Base-by-base conservation (phyloP, 805 yeast genomes). In the Metschnikowia reukaufii region DNA sequence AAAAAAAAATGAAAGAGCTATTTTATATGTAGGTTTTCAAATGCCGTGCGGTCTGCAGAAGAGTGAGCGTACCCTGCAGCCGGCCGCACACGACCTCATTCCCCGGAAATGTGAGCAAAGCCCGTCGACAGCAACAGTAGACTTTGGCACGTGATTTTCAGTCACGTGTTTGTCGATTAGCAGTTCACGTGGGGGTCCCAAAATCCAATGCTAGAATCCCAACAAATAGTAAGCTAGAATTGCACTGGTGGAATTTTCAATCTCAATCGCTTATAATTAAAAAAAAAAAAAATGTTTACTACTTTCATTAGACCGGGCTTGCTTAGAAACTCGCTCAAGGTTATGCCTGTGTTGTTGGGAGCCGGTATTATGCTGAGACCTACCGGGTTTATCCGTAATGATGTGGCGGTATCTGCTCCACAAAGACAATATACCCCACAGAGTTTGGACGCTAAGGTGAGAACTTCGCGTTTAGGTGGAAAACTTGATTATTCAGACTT, bases 401-500 rank as follows among this genome's bases (percentile, higher is more conserved):
- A 52, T 19, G 45, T 49, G 44, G 30, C 55, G 4, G 31, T 49
- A 10, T 54, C 56, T n/a, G 33, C 46, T 8, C 54, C 54, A 8
- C 53, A 45, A 20, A 37, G 47, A 19, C 44, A 36, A 33, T 43
- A 48, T 40, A 31, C 48, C 36, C 56, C 56, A 4, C 42, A 43
- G 12, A 42, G 44, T 16, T 30, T 50, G 13, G 42, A 43, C 8
- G 52, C 52, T n/a, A 47, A 51, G 27, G 45, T 31, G 3, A 33
- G 47, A 18, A 43, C 50, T 4, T 55, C 65, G 8, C 55, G 63
- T 18, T 55, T 78, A 44, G 70, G 70, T n/a, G 77, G 78, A 0
- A 69, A 67, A 46, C 64, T 83, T 52, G 78, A 80, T 63, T 84
- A 83, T 58, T 76, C 77, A 55, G 85, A 84, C 56, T 66, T 84